Percentiles rank a stretch among this genome's conserved stretches.
These are phyloP conservation scores for Fusarium sp. DNA, from an alignment of 2,329 filamentous ascomycete species.

Conservation along the genomic window DNA sequence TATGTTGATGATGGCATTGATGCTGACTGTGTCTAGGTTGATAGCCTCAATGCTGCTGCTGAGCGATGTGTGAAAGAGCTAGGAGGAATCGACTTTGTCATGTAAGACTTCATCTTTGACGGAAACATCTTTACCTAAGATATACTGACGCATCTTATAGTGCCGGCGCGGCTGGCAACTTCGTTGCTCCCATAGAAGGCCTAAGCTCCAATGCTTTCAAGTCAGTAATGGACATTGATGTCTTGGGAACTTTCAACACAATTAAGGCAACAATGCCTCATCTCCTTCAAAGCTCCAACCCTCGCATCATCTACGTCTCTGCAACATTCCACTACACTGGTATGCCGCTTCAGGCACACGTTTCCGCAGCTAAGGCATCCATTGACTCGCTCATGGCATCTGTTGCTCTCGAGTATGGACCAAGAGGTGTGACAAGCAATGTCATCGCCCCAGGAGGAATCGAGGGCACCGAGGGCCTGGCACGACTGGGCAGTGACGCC, in stretches of 20 bases:
- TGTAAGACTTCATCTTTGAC: conserved; percentile 67
- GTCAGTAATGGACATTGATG: conserved; percentile 95
- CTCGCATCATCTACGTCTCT: conserved; percentile 89
- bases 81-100: conserved; percentile 90
- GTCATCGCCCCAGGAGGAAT: conserved; percentile 91
- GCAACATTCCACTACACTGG: conserved; percentile 94
- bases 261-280: conserved; percentile 91
- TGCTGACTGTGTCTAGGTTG: conserved; percentile 42
- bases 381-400: conserved; percentile 87
- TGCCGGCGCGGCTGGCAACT: conserved; percentile 95
- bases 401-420: conserved; percentile 90
- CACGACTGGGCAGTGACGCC: conserved; percentile 65
- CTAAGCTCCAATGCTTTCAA: conserved; percentile 93
- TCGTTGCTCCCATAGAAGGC: conserved; percentile 85
- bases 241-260: conserved; percentile 93
- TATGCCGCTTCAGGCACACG: conserved; percentile 87
- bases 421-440: conserved; percentile 87
- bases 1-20: not conserved
- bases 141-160: conserved; percentile 58
- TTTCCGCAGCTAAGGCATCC: conserved; percentile 90
- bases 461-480: conserved; percentile 84
- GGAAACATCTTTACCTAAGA: not conserved
- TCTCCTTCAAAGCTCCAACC: conserved; percentile 79
- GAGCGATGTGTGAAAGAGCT: conserved; percentile 85
- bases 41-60: conserved; percentile 71